Conservation (phyloP, 2,329 filamentous ascomycete species). For the Chaetomium globosum region DNA sequence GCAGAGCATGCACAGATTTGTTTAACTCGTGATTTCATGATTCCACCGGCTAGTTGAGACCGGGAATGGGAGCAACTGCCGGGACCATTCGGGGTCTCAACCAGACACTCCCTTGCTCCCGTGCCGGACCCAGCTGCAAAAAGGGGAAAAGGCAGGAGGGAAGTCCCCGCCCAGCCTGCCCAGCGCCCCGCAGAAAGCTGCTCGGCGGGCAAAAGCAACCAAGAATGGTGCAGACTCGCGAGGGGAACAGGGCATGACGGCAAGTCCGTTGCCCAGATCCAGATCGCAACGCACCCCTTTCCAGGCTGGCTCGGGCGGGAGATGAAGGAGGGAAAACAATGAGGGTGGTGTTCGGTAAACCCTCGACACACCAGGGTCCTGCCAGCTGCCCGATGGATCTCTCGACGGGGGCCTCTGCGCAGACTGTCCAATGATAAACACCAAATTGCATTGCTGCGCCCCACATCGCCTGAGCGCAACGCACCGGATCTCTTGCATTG, state of each 20-base stretch:
- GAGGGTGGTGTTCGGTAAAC: not conserved
- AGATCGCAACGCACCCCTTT: not conserved
- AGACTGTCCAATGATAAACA: constrained; percentile 8
- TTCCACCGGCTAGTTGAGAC: not conserved
- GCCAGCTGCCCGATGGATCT: constrained; percentile 17
- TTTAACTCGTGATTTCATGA: not conserved
- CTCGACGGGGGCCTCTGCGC: not conserved
- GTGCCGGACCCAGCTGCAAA: not conserved
- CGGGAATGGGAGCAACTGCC: not conserved
- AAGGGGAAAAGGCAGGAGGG: not conserved
- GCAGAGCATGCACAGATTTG: not conserved
- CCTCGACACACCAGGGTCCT: constrained; percentile 6
- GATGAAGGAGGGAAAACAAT: not conserved
- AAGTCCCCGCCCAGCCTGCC: not conserved
- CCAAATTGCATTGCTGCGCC: constrained; percentile 28
- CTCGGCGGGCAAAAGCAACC: not conserved
- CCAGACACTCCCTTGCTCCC: not conserved
- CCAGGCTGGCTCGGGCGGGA: not conserved
- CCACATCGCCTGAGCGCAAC: constrained; percentile 30
- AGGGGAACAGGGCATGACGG: not conserved
- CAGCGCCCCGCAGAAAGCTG: not conserved
- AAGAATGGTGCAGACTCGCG: not conserved
- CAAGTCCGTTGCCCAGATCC: not conserved
- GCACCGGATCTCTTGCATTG: constrained; percentile 10
- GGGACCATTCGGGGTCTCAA: not conserved